A percentile compares a stretch with the other conserved stretches of the same genome.
Conservation (phyloP, 768 basidiomycete genomes). For the Collybia sordida region DNA sequence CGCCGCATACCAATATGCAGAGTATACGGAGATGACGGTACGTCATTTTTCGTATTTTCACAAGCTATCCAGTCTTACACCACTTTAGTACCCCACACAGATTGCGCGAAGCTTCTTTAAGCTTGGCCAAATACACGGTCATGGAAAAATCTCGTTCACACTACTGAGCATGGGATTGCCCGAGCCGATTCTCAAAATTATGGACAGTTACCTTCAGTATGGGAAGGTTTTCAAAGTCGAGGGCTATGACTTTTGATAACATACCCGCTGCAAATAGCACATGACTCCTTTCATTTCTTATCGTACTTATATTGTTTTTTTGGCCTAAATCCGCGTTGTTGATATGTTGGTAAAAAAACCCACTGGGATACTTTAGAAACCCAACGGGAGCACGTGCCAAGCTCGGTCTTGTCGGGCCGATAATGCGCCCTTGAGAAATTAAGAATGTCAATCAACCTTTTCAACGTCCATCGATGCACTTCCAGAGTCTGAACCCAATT, state of each 20-base stretch:
- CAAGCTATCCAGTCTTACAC: background rate
- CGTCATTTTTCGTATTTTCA: conserved; percentile 23
- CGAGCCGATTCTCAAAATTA: conserved; percentile 85
- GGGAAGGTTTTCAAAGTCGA: conserved; percentile 88
- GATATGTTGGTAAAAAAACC: too few relatives aligned
- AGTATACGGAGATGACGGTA: conserved; percentile 88
- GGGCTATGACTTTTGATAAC: conserved; percentile 69
- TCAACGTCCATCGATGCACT: too few relatives aligned
- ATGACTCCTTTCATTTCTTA: too few relatives aligned
- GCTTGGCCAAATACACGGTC: conserved; percentile 89
- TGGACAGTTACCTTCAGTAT: conserved; percentile 90
- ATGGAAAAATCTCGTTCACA: conserved; percentile 92
- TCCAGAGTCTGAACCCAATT: too few relatives aligned
- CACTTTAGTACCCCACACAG: conserved; percentile 77
- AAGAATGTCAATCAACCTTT: too few relatives aligned
- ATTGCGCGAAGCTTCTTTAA: conserved; percentile 93
- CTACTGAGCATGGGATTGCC: conserved; percentile 93
- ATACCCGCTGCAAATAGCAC: too few relatives aligned
- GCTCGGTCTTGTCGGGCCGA: too few relatives aligned
- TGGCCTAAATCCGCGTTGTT: too few relatives aligned
- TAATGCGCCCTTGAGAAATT: too few relatives aligned
- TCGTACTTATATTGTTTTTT: too few relatives aligned
- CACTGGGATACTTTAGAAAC: too few relatives aligned
- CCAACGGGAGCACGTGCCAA: too few relatives aligned
- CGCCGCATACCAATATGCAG: conserved; percentile 88